Evolutionary conservation across 306 rosid species (phyloP), one percentile per base, ranked within the genome.

Genomic region (Sicyos baderoa): DNA sequence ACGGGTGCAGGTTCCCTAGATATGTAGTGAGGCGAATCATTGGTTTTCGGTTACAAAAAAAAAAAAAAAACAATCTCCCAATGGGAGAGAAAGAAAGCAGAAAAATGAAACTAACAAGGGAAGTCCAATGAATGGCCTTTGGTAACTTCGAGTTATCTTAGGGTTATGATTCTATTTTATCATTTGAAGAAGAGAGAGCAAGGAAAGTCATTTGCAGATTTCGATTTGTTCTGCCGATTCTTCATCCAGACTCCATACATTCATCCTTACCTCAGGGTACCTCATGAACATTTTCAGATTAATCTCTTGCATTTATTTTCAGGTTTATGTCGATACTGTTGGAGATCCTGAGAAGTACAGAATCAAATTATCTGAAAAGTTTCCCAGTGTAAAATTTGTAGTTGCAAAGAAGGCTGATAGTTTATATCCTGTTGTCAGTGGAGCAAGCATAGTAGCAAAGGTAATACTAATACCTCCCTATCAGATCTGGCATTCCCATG

Each of bases 351-450:
- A 82, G 77, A 92, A 89, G 77, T 92, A 92, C 74, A 86, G 86
- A 71, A 22, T 11, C 22, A 87, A 89, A 80, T 77, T 89, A 56
- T 87, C 96, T 23, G 88, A 76, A 53, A 75, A 50, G 37, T 92
- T 89, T 70, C 91, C 98, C 18, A 75, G 85, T 42, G 70, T 92
- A 70, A 89, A 86, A 78, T 92, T 92, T 77, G 98, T 92, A 64
- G 96, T 89, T 75, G 90, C 98, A 14, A 89, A 92, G 93, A 92
- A 92, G 84, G 96, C 98, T 55, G 98, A 92, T 82, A 92, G 96
- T 81, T 90, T 92, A 29, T 92, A 87, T 83, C 96, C 96, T 8
- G 95, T 92, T 82, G 98, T 92, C 22, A 89, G 98, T 81, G 98
- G 98, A 64, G 98, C 98, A 12, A 92, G 98, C 60, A 89, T 89